Evolutionary conservation across 2,329 filamentous ascomycete genomes (phyloP), one percentile per base, ranked within the genome.

Genomic region (Camptophora hylomeconis): DNA sequence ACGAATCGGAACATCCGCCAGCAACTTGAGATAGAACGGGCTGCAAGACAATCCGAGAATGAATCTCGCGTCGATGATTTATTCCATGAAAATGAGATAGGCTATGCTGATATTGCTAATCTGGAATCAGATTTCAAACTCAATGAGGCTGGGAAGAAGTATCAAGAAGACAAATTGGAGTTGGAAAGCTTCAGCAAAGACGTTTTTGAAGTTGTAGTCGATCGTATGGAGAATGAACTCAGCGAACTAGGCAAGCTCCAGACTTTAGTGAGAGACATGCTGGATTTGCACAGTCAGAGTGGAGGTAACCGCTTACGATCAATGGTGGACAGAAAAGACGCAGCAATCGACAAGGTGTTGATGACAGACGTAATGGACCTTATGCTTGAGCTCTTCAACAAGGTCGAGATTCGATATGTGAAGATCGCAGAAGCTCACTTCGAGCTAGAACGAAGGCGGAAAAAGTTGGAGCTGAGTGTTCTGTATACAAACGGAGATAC

Each of bases 41-140:
- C 54, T 33, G 48, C 48, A 30, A 61, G 67, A 9, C 62, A 67
- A 43, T 59, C 65, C 31, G 59, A 66, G 36, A 63, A 58, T 3
- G 65, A 70, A 39, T 50, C 49, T n/a, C 54, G 58, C 26, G 66
- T 67, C 17, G 63, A 71, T 37, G 54, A 56, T 1, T 51, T 71
- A 2, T 72, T 69, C 49, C 63, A 71, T 37, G 58, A 58, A 26
- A 60, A 69, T 31, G 61, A 69, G 38, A 69, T 72, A 24, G 65
- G 64, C 0, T 71, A 72, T 44, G 64, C 65, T 8, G 66, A 71
- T 26, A 67, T 72, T 40, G 61, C 60, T 20, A 54, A 55, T 10
- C 50, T 71, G 7, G 67, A 72, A 41, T 58, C 65, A 26, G 64
- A 69, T 17, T 68, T 68, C 39, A 65, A 66, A 33, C 57, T 63